Percentiles rank a stretch among this genome's conserved stretches.
These are phyloP conservation scores for Coniophora puteana DNA, from an alignment of 1,284 basidiomycete genomes.

Conservation along the genomic window DNA sequence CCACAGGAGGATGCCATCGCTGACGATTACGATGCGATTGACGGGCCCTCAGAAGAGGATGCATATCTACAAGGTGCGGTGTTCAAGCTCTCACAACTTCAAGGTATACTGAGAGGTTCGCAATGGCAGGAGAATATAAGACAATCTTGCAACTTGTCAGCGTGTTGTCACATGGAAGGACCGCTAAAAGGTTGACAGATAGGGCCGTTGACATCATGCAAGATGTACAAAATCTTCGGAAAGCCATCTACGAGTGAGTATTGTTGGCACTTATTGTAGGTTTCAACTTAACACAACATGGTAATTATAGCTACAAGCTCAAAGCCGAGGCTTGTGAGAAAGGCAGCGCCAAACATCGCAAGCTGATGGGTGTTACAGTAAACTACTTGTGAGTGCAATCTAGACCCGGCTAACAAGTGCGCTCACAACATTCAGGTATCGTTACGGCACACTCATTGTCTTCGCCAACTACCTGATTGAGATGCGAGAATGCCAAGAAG, in stretches of 20 bases:
- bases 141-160: conserved; percentile 93
- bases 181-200: conserved; percentile 93
- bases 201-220: conserved; percentile 87
- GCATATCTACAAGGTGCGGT: conserved; percentile 83
- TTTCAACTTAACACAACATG: too few species aligned
- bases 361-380: conserved; percentile 70
- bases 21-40: conserved; percentile 60
- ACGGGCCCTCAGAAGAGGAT: conserved; percentile 80
- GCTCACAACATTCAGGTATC: conserved; percentile 44
- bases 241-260: conserved; percentile 85
- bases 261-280: background rate
- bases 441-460: conserved; percentile 90
- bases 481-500: conserved; percentile 42
- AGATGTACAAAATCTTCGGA: conserved; percentile 91
- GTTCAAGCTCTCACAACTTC: background rate
- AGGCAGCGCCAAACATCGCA: conserved; percentile 72
- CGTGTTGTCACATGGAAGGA: conserved; percentile 83
- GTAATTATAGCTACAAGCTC: conserved; percentile 73
- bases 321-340: conserved; percentile 83
- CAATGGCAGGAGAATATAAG: conserved; percentile 94
- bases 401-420: conserved; percentile 5
- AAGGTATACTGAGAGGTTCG: conserved; percentile 1
- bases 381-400: conserved; percentile 72
- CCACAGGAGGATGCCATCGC: conserved; percentile 39
- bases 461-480: conserved; percentile 97